A percentile compares a stretch with the other conserved stretches of the same genome.
phyloP scores from a whole-genome alignment of 2,329 filamentous ascomycete species.

The Parascedosporium putredinis region DNA sequence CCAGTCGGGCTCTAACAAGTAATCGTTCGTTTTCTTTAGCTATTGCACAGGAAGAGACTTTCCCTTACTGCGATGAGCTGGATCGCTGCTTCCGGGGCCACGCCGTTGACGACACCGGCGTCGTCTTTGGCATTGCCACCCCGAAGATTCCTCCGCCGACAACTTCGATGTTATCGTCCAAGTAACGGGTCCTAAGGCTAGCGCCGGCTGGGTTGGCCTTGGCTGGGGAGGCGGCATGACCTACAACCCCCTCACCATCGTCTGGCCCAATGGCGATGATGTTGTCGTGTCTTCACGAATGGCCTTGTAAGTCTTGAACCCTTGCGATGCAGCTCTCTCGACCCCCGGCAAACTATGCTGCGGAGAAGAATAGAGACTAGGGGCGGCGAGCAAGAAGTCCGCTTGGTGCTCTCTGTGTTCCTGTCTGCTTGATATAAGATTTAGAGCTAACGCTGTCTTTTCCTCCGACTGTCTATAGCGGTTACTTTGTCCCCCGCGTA shows the following conservation, averaged over 20 bases:
- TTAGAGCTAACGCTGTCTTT: not conserved
- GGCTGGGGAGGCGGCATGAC: constrained; percentile 35
- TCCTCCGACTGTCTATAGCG: too few species aligned
- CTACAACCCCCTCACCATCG: constrained; percentile 30
- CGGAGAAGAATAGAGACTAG: too few species aligned
- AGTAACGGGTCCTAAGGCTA: constrained; percentile 26
- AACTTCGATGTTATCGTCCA: constrained; percentile 31
- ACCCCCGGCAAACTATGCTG: too few species aligned
- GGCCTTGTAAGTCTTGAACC: constrained; percentile 27
- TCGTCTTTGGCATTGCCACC: constrained; percentile 25
- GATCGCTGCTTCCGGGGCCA: constrained; percentile 16
- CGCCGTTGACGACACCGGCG: constrained; percentile 17
- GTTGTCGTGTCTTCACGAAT: constrained; percentile 25
- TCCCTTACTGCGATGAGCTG: constrained; percentile 14
- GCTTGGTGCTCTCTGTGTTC: not conserved
- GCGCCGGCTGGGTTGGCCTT: constrained; percentile 30
- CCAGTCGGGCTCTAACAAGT: not conserved
- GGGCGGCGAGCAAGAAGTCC: not conserved
- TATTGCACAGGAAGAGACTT: constrained; percentile 8
- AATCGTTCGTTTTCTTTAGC: not conserved
- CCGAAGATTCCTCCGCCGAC: constrained; percentile 16
- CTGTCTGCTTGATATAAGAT: not conserved
- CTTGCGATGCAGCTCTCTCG: too few species aligned
- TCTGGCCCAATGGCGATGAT: constrained; percentile 29
- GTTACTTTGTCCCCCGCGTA: constrained; percentile 24